Conservation (phyloP, 495 filamentous ascomycete genomes). For the Xylaria sp. region DNA sequence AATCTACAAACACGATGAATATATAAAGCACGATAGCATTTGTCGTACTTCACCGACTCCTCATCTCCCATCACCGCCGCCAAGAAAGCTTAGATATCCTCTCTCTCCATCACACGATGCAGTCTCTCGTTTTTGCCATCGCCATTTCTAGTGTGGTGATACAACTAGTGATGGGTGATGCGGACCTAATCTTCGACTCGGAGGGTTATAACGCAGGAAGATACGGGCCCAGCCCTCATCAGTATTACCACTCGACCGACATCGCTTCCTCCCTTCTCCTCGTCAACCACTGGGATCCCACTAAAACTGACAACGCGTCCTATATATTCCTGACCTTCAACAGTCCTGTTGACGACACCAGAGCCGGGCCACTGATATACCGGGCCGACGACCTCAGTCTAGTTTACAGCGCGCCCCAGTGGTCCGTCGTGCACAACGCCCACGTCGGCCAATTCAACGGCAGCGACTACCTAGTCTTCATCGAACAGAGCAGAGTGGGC, state of each 20-base stretch:
- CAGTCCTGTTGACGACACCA: background rate
- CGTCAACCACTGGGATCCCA: conserved; percentile 28
- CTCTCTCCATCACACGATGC: conserved; percentile 3
- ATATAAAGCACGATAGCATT: background rate
- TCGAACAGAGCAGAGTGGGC: background rate
- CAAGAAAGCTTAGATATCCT: background rate
- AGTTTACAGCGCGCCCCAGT: conserved; percentile 27
- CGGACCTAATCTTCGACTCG: conserved; percentile 15
- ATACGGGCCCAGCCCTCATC: conserved; percentile 29
- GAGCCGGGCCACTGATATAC: conserved; percentile 28
- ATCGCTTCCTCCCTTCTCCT: conserved; percentile 27
- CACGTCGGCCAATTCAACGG: conserved; percentile 14
- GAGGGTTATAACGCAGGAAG: conserved; percentile 19
- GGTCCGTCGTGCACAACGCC: conserved; percentile 17
- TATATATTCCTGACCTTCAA: conserved; percentile 24
- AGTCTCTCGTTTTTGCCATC: background rate
- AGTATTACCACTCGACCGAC: conserved; percentile 26
- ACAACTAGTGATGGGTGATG: background rate
- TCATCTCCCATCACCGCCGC: background rate
- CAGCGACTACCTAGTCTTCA: conserved; percentile 22
- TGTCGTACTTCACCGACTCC: background rate
- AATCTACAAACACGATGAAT: background rate
- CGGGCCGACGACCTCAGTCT: conserved; percentile 31
- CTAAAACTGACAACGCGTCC: conserved; percentile 21
- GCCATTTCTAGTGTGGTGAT: background rate